Evolutionary conservation across 768 basidiomycete genomes (phyloP).

Genomic region (Mycena albidolilacea): DNA sequence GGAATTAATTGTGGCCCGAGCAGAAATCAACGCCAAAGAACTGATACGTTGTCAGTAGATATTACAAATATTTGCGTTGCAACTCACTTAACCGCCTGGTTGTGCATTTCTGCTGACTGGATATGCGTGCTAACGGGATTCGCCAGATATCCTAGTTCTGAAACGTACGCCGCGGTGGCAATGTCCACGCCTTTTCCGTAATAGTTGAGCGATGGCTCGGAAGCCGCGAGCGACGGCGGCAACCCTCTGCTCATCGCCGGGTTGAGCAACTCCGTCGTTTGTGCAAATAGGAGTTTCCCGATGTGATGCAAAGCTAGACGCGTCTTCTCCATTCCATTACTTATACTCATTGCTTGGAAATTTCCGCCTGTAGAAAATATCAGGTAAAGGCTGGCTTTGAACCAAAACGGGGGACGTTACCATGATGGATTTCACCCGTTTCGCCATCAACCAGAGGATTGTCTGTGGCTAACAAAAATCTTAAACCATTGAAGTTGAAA

Average conservation of each 20-base stretch:
- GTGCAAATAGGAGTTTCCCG: conserved; percentile 79
- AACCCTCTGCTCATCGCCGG: conserved; percentile 87
- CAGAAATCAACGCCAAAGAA: conserved; percentile 66
- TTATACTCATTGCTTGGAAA: conserved; percentile 89
- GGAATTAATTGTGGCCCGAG: conserved; percentile 82
- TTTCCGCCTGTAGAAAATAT: conserved; percentile 69
- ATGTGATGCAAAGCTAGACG: conserved; percentile 80
- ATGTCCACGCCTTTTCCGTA: conserved; percentile 87
- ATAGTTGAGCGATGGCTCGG: conserved; percentile 84
- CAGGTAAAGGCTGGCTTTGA: not conserved
- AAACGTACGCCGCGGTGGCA: conserved; percentile 84
- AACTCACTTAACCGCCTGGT: conserved; percentile 85
- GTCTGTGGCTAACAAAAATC: conserved; percentile 73
- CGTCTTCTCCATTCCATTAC: conserved; percentile 89
- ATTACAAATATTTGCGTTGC: not conserved
- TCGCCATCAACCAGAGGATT: conserved; percentile 85
- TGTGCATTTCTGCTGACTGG: conserved; percentile 90
- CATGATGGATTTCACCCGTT: conserved; percentile 76
- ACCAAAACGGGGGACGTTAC: conserved; percentile 57
- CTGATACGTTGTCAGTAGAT: conserved; percentile 1
- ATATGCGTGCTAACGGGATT: conserved; percentile 85
- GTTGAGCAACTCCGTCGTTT: conserved; percentile 82
- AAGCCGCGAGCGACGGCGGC: conserved; percentile 80
- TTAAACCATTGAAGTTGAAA: conserved; percentile 9
- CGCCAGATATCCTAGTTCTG: conserved; percentile 84